Percentiles rank a stretch among this genome's conserved stretches.
Evolutionary conservation across 805 yeast genomes (phyloP).

Genomic region (Aciculoconidium aculeatum): DNA sequence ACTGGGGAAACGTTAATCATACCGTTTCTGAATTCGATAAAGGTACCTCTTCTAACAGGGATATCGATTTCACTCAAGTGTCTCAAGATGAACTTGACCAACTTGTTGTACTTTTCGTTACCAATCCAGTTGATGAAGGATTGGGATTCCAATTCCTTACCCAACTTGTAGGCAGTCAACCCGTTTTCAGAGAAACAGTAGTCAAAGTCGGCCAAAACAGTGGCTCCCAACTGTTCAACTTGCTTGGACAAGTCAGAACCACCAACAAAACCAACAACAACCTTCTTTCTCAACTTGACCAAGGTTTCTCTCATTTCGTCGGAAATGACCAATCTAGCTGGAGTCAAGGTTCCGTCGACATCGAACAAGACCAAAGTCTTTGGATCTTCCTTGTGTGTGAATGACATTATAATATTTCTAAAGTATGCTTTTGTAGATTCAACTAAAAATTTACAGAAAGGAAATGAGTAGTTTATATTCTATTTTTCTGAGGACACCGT

Average conservation of each 20-base stretch:
- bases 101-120: slow-evolving; percentile 85
- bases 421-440: too few species aligned
- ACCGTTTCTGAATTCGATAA: slow-evolving; percentile 98
- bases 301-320: slow-evolving; percentile 74
- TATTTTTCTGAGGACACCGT: too few species aligned
- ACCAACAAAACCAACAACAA: slow-evolving; percentile 95
- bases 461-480: too few species aligned
- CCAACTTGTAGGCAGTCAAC: slow-evolving; percentile 91
- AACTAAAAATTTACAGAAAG: too few species aligned
- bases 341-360: slow-evolving; percentile 97
- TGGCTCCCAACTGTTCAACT: slow-evolving; percentile 88
- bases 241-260: slow-evolving; percentile 94
- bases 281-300: slow-evolving; percentile 77
- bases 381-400: slow-evolving; percentile 73
- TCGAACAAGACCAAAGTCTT: slow-evolving; percentile 89
- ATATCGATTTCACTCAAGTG: slow-evolving; percentile 82
- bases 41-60: slow-evolving; percentile 98
- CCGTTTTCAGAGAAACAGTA: slow-evolving; percentile 98
- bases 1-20: slow-evolving; percentile 98
- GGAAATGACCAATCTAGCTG: slow-evolving; percentile 80
- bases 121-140: slow-evolving; percentile 95
- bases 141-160: slow-evolving; percentile 84
- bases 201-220: slow-evolving; percentile 76
- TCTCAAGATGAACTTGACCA: slow-evolving; percentile 77
- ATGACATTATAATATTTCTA: slow-evolving; percentile 52